Base-by-base conservation (phyloP, 2,329 filamentous ascomycete genomes). In the Paramyrothecium roridum region DNA sequence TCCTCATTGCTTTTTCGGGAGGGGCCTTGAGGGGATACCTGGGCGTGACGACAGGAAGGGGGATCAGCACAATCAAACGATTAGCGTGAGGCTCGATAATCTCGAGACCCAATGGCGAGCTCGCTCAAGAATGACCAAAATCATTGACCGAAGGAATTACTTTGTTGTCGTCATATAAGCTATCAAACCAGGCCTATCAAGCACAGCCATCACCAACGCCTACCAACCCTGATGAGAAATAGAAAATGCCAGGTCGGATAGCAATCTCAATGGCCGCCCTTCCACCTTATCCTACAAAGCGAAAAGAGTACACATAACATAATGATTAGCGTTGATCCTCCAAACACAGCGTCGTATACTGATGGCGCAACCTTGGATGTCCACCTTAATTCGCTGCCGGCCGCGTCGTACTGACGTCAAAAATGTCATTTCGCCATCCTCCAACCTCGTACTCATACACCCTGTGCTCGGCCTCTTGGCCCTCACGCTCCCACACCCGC, bases 401-500 rank as follows among this genome's bases (percentile, higher is more conserved):
- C n/a, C 56, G n/a, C n/a, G n/a, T 65, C n/a, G 75, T 73, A 33
- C 67, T 67, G 12, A 80, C 70, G 59, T 84, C 79, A 64, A 96
- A 96, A n/a, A 96, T 87, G 48, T 85, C 86, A 70, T 96, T 96
- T 62, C 89, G 82, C 92, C 92, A 96, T 0, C 89, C 89, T 17
- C 81, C 85, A 49, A 77, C 77, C 54, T 86, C 83, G 66, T 86
- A 86, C 60, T 93, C 89, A 60, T 93, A 85, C 40, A 96, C 84
- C 45, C 85, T 80, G 70, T 96, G 89, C 20, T 80, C 80, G 0
- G 90, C 91, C 58, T 80, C 78, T 21, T 77, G 73, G 0, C 85
- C 91, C 73, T 96, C 89, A 60, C 92, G 87, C 61, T 93, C 84
- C 91, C 91, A 96, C n/a, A 96, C 72, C 73, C 90, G 92, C 52